Evolutionary conservation across 495 filamentous ascomycete genomes (phyloP), one percentile per base, ranked within the genome.

Genomic region (Astrocystis sublimbata): DNA sequence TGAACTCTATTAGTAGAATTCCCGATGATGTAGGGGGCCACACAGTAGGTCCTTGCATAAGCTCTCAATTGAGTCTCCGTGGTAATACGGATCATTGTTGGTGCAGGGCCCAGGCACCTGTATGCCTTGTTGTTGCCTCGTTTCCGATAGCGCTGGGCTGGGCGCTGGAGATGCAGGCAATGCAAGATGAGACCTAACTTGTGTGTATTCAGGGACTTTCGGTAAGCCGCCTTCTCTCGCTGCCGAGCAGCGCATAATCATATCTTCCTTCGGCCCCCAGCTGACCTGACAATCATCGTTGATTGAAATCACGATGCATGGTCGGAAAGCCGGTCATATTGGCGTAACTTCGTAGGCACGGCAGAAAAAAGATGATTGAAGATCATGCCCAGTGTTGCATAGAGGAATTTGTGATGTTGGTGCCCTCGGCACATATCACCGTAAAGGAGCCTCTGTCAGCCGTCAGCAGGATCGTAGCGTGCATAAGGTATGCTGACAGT

Each of bases 381-480:
- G 36, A 42, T 42, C 6, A 7, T 28, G 35, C n/a, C n/a, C n/a
- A n/a, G n/a, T n/a, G n/a, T n/a, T n/a, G n/a, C n/a, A n/a, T n/a
- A n/a, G n/a, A n/a, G n/a, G n/a, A n/a, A n/a, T n/a, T 49, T 49
- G 19, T 6, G 13, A 30, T 3, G 15, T 42, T 55, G 15, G 19
- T 36, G 19, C n/a, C n/a, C n/a, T 26, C 15, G 15, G 17, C 30
- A 7, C 46, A 49, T 31, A 49, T 5, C 8, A 51, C 17, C 30
- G 28, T 33, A 51, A 35, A n/a, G n/a, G n/a, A n/a, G n/a, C n/a
- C n/a, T n/a, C n/a, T n/a, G n/a, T 10, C n/a, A 51, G n/a, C 26
- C 35, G 40, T 57, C 54, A 45, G 54, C 54, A 57, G 7, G 21
- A 15, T n/a, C n/a, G n/a, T n/a, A n/a, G n/a, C n/a, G n/a, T n/a